Evolutionary conservation across 2,329 filamentous ascomycete species (phyloP).

Genomic region (Hortaea sp.): DNA sequence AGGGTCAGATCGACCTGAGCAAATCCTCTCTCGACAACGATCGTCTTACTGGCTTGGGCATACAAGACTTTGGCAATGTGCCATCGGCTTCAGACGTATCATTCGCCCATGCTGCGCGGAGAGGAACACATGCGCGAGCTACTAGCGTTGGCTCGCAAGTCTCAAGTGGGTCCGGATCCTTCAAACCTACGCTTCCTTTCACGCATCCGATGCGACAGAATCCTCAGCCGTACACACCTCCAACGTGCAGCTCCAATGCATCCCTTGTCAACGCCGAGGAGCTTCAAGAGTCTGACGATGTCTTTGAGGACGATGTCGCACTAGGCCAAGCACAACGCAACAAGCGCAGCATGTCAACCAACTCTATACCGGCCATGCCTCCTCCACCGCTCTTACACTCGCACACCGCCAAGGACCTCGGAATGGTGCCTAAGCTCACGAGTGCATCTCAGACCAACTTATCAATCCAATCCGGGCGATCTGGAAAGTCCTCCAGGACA

Average conservation of each 20-base stretch:
- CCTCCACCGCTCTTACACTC: conserved; percentile 22
- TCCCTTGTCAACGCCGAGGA: conserved; percentile 26
- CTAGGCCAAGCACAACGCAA: conserved; percentile 27
- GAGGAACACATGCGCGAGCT: conserved; percentile 40
- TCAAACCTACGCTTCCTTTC: conserved; percentile 41
- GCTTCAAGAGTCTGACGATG: conserved; percentile 29
- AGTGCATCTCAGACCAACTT: conserved; percentile 45
- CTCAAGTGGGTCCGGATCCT: conserved; percentile 38
- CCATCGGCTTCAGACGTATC: conserved; percentile 34
- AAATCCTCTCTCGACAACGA: conserved; percentile 47
- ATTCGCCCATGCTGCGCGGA: conserved; percentile 30
- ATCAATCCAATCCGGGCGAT: conserved; percentile 33
- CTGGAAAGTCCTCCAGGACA: conserved; percentile 17
- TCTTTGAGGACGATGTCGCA: conserved; percentile 33
- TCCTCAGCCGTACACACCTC: conserved; percentile 45
- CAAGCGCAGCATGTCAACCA: conserved; percentile 36
- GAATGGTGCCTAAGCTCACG: conserved; percentile 37
- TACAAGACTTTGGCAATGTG: conserved; percentile 37
- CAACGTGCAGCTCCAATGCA: conserved; percentile 29
- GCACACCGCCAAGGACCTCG: conserved; percentile 26
- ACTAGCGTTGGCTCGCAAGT: conserved; percentile 46
- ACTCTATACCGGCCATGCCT: conserved; percentile 20
- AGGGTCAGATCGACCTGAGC: conserved; percentile 41
- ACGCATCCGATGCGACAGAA: conserved; percentile 47
- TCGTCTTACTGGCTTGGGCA: conserved; percentile 41